Base-by-base conservation (phyloP, 176 grass and related monocot species). In the Otatea glauca region DNA sequence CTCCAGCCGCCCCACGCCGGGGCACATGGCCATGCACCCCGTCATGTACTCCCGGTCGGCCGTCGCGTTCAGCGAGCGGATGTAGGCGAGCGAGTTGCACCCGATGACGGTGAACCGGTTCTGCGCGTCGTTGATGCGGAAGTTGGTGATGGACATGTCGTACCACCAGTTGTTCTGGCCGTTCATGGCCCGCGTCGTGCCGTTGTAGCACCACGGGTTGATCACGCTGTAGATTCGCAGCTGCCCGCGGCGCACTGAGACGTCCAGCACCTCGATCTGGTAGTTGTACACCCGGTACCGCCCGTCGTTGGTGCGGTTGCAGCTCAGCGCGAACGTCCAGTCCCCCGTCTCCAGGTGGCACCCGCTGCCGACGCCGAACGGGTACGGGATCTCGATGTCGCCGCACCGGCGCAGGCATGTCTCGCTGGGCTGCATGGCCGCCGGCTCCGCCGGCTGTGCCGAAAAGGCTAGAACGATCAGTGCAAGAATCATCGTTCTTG, bases 21-120 rank as follows among this genome's bases (percentile, higher is more conserved):
- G 87, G 65, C 65, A 90, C 84, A 68, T 87, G 89, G 89, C 66
- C 84, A 90, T 79, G 74, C 94, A 97, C 0, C 90, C 90, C 0
- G 81, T 91, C 55, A 86, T 72, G 82, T 92, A 94, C 20, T 23
- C 20, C 34, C 7, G 18, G 47, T 69, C 73, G 64, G 60, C 16
- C 47, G 17, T 76, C 14, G 64, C 73, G 69, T 81, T 78, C 32
- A 37, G 10, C 7, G 74, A 86, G 5, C 41, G 2, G 73, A 92
- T 87, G 51, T 87, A 97, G 21, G 88, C 92, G 11, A 92, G 48
- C 9, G 88, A 83, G 76, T 91, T 86, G 86, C 94, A 97, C 9
- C 94, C 94, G 51, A 97, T 16, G 45, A 92, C 90, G 16, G 89
- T 88, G 89, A 94, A 85, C 72, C 87, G 37, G 88, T 97, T 97